Evolutionary conservation across 306 rosid genomes (phyloP).

Genomic region (Sicyos edulis): DNA sequence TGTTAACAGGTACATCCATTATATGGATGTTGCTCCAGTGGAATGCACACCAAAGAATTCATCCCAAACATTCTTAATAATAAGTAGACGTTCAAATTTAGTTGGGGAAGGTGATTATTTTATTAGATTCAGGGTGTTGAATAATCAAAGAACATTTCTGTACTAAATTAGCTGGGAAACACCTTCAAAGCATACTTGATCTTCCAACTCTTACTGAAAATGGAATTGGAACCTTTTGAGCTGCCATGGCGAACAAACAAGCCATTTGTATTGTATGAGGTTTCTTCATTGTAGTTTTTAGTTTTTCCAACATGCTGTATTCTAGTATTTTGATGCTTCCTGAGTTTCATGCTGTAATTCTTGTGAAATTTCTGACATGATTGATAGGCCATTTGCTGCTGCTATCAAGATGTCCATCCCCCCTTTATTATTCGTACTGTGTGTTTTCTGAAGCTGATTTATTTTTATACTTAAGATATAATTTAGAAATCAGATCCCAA

Average conservation of each 20-base stretch:
- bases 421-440: too few relatives aligned
- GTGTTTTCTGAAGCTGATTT: too few relatives aligned
- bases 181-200: not conserved
- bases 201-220: not conserved
- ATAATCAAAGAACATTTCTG: constrained; percentile 1
- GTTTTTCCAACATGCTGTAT: not conserved
- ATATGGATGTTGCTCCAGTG: constrained; percentile 87
- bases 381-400: not conserved
- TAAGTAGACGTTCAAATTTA: not conserved
- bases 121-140: not conserved
- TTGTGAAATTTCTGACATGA: not conserved
- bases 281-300: not conserved
- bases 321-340: too few relatives aligned
- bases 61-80: constrained; percentile 33
- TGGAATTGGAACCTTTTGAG: constrained; percentile 12
- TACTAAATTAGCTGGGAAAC: not conserved
- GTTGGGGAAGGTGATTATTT: not conserved
- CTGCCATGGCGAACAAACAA: not conserved
- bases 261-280: not conserved
- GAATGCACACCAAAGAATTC: constrained; percentile 50
- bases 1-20: constrained; percentile 67
- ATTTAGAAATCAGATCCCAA: too few relatives aligned
- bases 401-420: not conserved
- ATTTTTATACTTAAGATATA: too few relatives aligned
- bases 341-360: not conserved